These are phyloP conservation scores for Boechera stricta DNA, from an alignment of 345 rosid genomes.

Conservation along the genomic window DNA sequence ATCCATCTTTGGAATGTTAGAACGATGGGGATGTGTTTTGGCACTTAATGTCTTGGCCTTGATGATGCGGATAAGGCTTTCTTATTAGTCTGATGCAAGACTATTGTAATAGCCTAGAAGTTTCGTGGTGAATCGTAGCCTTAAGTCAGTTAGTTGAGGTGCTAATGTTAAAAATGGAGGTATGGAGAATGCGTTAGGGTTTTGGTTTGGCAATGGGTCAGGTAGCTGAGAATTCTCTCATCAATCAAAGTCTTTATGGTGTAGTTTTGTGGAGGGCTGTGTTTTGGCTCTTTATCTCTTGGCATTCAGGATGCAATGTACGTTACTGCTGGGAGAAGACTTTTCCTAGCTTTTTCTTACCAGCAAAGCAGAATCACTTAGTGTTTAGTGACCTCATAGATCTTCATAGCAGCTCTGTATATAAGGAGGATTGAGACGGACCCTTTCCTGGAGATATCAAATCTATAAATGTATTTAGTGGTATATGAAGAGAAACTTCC, in stretches of 20 bases:
- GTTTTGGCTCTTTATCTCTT: not conserved
- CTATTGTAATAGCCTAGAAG: constrained; percentile 7
- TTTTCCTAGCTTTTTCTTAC: not conserved
- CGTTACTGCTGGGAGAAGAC: not conserved
- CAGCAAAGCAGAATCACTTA: constrained; percentile 1
- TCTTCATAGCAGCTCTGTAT: constrained; percentile 26
- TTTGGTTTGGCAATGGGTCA: constrained; percentile 14
- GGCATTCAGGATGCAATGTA: constrained; percentile 7
- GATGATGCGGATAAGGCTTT: constrained; percentile 13
- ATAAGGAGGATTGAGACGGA: not conserved
- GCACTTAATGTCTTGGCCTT: constrained; percentile 21
- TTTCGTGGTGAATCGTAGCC: constrained; percentile 16
- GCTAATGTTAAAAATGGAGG: not conserved
- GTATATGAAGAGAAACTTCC: not conserved
- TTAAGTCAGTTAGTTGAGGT: constrained; percentile 13
- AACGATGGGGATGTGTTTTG: constrained; percentile 13
- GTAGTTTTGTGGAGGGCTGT: constrained; percentile 7
- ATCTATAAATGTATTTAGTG: not conserved
- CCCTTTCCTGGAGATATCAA: constrained; percentile 1
- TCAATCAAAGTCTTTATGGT: constrained; percentile 9
- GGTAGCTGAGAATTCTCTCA: not conserved
- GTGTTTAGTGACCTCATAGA: constrained; percentile 19
- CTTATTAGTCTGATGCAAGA: constrained; percentile 28
- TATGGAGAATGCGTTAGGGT: not conserved
- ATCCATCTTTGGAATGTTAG: constrained; percentile 34